These are phyloP conservation scores for Ophiocordyceps australis DNA, from an alignment of 2,329 filamentous ascomycete species.

Conservation along the genomic window DNA sequence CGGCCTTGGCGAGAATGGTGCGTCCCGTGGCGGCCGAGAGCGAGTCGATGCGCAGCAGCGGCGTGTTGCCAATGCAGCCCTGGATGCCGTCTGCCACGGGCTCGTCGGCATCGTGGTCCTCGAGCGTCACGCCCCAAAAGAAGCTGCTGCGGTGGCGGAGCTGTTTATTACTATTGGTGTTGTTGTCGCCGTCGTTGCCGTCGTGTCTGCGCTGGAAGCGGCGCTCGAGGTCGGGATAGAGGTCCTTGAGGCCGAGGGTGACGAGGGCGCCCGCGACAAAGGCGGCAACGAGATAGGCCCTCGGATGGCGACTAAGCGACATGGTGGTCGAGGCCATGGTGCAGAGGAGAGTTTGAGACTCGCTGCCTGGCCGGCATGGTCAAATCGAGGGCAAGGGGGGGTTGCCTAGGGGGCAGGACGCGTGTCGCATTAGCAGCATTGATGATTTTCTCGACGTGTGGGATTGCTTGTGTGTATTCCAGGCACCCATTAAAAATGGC, in stretches of 20 bases:
- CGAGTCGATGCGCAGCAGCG: constrained; percentile 69
- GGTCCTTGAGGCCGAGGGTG: constrained; percentile 61
- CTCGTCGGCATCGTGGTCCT: constrained; percentile 36
- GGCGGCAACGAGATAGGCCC: constrained; percentile 46
- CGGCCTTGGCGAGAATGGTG: constrained; percentile 80
- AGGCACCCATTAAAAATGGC: too few relatives aligned
- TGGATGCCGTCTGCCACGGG: constrained; percentile 53
- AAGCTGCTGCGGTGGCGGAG: constrained; percentile 26
- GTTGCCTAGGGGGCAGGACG: too few relatives aligned
- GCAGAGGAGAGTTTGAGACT: constrained; percentile 1
- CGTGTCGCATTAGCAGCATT: neutral
- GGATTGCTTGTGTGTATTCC: too few relatives aligned
- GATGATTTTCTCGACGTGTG: too few relatives aligned
- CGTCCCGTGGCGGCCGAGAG: constrained; percentile 77
- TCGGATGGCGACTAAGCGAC: constrained; percentile 42
- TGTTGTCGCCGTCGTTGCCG: constrained; percentile 1
- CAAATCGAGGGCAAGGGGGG: too few relatives aligned
- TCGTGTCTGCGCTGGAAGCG: constrained; percentile 32
- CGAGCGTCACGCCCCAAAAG: constrained; percentile 27
- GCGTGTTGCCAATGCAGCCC: constrained; percentile 84
- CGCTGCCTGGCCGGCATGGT: too few relatives aligned
- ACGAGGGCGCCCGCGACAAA: constrained; percentile 64
- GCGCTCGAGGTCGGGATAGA: constrained; percentile 57
- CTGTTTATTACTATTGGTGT: too few relatives aligned
- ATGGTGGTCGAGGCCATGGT: constrained; percentile 15